Conservation (phyloP, 306 rosid genomes). For the Fragaria vesca region DNA sequence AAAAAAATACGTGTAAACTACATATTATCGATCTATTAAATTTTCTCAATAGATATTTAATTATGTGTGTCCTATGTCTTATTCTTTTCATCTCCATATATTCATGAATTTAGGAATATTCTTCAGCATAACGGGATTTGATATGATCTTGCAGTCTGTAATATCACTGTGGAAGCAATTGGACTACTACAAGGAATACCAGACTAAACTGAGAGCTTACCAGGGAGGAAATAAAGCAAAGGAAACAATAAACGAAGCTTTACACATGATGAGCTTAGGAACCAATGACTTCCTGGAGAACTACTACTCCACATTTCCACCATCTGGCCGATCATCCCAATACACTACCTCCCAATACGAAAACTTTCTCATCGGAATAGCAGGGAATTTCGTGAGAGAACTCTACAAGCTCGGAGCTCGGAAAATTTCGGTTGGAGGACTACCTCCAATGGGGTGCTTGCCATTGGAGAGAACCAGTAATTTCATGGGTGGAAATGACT, state of each 20-base stretch:
- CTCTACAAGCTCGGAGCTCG: slow-evolving; percentile 76
- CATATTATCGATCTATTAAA: no score
- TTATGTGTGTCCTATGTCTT: no score
- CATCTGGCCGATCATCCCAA: slow-evolving; percentile 47
- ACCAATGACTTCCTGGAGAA: slow-evolving; percentile 90
- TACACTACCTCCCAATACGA: slow-evolving; percentile 54
- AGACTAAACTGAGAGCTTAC: slow-evolving; percentile 49
- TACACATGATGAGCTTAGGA: slow-evolving; percentile 71
- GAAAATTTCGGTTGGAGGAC: slow-evolving; percentile 80
- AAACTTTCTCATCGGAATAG: slow-evolving; percentile 55
- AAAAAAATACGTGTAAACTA: no score
- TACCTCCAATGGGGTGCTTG: slow-evolving; percentile 96
- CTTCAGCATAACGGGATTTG: neutral
- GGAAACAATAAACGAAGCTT: slow-evolving; percentile 45
- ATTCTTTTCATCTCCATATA: no score
- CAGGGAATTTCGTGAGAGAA: slow-evolving; percentile 50
- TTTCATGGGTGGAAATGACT: slow-evolving; percentile 40
- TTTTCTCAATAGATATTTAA: no score
- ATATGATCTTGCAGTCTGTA: slow-evolving; percentile 56
- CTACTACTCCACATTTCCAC: slow-evolving; percentile 47
- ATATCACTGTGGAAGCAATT: slow-evolving; percentile 81
- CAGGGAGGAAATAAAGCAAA: slow-evolving; percentile 52
- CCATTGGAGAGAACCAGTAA: slow-evolving; percentile 84
- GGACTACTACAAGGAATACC: slow-evolving; percentile 68
- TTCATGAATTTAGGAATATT: no score